These are phyloP conservation scores for Aureobasidium subglaciale DNA, from an alignment of 2,329 filamentous ascomycete genomes.

Conservation along the genomic window DNA sequence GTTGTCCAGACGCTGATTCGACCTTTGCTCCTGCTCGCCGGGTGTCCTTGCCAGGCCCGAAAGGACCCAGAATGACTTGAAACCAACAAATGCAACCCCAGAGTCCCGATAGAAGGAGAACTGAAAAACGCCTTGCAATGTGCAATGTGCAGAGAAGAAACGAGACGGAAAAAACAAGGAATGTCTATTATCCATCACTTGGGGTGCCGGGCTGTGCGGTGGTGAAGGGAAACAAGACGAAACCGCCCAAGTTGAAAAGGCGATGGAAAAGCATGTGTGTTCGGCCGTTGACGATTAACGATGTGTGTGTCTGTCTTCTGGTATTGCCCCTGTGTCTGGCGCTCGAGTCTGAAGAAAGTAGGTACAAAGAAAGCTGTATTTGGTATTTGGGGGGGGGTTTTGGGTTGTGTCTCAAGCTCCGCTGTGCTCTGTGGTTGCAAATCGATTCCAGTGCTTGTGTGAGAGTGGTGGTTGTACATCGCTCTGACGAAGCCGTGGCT, in stretches of 20 bases:
- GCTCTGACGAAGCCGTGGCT: conserved; percentile 2
- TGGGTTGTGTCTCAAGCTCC: conserved; percentile 1
- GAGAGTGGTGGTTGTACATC: background rate
- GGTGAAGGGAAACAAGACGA: background rate
- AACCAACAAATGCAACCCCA: background rate
- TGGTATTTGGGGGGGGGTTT: conserved; percentile 4
- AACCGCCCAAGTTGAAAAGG: background rate
- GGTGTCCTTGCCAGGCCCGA: background rate
- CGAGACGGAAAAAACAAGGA: background rate
- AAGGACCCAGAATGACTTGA: background rate
- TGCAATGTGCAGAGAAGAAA: background rate
- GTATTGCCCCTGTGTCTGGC: background rate
- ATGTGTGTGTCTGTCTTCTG: background rate
- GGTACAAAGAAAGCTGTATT: conserved; percentile 3
- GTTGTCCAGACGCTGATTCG: background rate
- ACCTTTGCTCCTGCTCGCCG: background rate
- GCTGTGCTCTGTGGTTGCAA: conserved; percentile 2
- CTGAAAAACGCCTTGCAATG: background rate
- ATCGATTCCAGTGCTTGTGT: background rate
- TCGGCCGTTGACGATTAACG: background rate
- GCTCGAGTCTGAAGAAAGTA: background rate
- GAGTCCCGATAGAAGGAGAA: background rate
- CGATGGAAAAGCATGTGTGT: background rate
- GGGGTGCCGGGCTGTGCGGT: background rate
- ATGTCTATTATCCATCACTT: background rate